Percentiles rank a stretch among this genome's conserved stretches.
Evolutionary conservation across 306 rosid genomes (phyloP).

Genomic region (cucumber (Cucumis sativus)): Cucumber_9930_V3 NC_026659.2:5893001-5893500

Average conservation of each 20-base stretch:
- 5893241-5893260: not conserved
- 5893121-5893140: not conserved
- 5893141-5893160: not conserved
- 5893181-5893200: not conserved
- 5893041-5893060: not conserved
- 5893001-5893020: not conserved
- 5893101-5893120: not conserved
- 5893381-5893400: constrained; percentile 13
- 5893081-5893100: not conserved
- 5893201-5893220: not conserved
- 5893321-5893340: not conserved
- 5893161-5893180: not conserved
- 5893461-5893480: not conserved
- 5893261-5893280: not conserved
- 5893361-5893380: constrained; percentile 11
- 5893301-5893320: not conserved
- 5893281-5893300: not conserved
- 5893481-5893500: not conserved
- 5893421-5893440: not conserved
- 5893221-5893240: not conserved
- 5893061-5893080: not conserved
- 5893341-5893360: constrained; percentile 6
- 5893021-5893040: constrained; percentile 5
- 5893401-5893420: not conserved
- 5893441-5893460: not conserved